Evolutionary conservation across 768 basidiomycete species (phyloP), one percentile per base, ranked within the genome.

Genomic region (Mrakia gelida): DNA sequence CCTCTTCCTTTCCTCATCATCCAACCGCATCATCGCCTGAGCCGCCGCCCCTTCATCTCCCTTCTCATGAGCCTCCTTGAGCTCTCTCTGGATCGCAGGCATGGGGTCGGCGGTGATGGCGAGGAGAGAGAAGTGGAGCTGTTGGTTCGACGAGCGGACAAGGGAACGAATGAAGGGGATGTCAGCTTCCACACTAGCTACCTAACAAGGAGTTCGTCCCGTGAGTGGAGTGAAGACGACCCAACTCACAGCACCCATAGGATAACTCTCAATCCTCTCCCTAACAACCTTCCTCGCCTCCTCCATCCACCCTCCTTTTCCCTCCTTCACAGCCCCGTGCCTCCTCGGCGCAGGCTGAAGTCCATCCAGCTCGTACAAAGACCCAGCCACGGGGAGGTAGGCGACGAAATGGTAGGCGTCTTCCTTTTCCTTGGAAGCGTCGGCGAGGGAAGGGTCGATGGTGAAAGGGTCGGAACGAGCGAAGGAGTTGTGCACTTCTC

Each of bases 361-460:
- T 16, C 96, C 96, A 82, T 98, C 96, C 45, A 99, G 88, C 85
- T 99, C 96, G 85, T 95, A 98, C 63, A 99, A 85, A 32, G 88
- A 87, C 28, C 92, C 96, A 84, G 90, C 88, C 62, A 90, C 86
- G 6, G 96, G 96, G 70, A 96, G 86, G 84, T 98, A 99, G 16
- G 96, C 91, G 61, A 98, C 91, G 82, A 98, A 99, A 82, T 99
- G 96, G 84, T 96, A 99, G 18, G 95, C 95, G 81, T 98, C 97
- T 82, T 90, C 90, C 11, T 82, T 80, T 81, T 87, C 85, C 26
- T 59, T 59, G 28, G 13, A n/a, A 85, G 85, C 81, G 86, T 89
- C 80, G 87, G 91, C 38, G 88, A 89, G 92, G 86, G 32, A 89
- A 90, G 32, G 94, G 87, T 94, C 92, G 74, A 96, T 86, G 9